phyloP scores from a whole-genome alignment of 2,329 filamentous ascomycete species.

The Alternaria sp. region DNA sequence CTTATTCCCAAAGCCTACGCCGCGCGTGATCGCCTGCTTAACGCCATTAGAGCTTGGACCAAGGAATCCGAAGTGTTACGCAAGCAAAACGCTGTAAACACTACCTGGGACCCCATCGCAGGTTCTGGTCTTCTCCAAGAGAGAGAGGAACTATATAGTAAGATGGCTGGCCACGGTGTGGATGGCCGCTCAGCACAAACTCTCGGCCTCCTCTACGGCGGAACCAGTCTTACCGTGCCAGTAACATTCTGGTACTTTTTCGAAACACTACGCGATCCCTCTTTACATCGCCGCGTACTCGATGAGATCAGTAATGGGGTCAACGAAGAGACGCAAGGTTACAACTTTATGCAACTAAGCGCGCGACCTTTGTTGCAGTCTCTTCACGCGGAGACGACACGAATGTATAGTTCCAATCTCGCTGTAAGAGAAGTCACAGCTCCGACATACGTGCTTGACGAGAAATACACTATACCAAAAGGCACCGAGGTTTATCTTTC shows the following conservation, averaged over 20 bases:
- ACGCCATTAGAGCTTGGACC: slow-evolving; percentile 14
- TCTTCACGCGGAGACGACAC: slow-evolving; percentile 22
- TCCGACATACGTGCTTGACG: slow-evolving; percentile 17
- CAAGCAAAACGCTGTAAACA: not conserved
- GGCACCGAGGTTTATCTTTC: slow-evolving; percentile 22
- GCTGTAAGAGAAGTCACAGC: slow-evolving; percentile 14
- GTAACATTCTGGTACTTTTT: slow-evolving; percentile 30
- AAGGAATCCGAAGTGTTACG: slow-evolving; percentile 11
- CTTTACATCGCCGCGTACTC: not conserved
- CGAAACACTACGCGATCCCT: slow-evolving; percentile 15
- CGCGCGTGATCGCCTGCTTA: slow-evolving; percentile 24
- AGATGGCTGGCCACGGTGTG: slow-evolving; percentile 19
- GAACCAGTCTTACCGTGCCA: slow-evolving; percentile 22
- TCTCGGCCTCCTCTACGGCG: slow-evolving; percentile 24
- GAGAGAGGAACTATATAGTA: slow-evolving; percentile 21
- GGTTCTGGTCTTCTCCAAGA: slow-evolving; percentile 26
- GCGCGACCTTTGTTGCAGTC: slow-evolving; percentile 25
- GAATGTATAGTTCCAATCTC: slow-evolving; percentile 19
- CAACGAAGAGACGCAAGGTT: not conserved
- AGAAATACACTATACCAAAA: slow-evolving; percentile 18
- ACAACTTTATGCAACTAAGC: slow-evolving; percentile 23
- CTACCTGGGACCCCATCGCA: slow-evolving; percentile 19
- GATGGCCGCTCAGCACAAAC: slow-evolving; percentile 24
- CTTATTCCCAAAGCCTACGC: slow-evolving; percentile 17
- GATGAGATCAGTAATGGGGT: slow-evolving; percentile 3